Conservation (phyloP, 495 filamentous ascomycete genomes). For the Penicillium coprophilum region DNA sequence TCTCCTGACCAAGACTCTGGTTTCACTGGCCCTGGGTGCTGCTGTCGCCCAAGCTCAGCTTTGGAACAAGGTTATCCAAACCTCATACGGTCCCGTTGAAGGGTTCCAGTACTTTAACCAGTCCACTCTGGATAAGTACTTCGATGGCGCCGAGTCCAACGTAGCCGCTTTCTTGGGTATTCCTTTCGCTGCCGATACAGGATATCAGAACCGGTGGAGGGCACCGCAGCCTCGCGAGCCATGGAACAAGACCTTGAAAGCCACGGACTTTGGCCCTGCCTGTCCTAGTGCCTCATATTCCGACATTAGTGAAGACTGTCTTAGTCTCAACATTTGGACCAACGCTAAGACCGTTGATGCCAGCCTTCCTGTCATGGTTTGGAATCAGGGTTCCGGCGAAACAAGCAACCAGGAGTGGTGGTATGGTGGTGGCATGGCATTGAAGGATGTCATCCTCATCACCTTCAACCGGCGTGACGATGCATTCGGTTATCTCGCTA, state of each 20-base stretch:
- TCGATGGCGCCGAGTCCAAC: constrained; percentile 48
- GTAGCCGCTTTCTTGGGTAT: constrained; percentile 39
- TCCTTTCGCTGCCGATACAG: constrained; percentile 31
- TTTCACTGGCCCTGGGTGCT: constrained; percentile 19
- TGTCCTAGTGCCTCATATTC: constrained; percentile 20
- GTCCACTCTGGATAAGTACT: constrained; percentile 28
- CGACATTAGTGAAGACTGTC: constrained; percentile 32
- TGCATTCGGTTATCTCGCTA: constrained; percentile 65
- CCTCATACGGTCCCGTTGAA: constrained; percentile 27
- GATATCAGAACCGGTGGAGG: constrained; percentile 33
- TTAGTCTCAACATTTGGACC: constrained; percentile 35
- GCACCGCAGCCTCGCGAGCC: constrained; percentile 25
- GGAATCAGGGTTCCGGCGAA: constrained; percentile 33
- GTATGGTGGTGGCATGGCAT: constrained; percentile 32
- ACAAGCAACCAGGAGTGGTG: constrained; percentile 25
- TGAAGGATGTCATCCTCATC: constrained; percentile 57
- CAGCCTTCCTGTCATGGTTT: constrained; percentile 33
- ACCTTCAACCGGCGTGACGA: constrained; percentile 73
- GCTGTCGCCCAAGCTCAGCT: constrained; percentile 22
- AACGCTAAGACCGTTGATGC: constrained; percentile 24
- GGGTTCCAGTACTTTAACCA: constrained; percentile 34
- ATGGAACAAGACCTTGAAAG: constrained; percentile 30
- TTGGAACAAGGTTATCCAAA: constrained; percentile 28
- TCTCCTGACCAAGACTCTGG: constrained; percentile 13
- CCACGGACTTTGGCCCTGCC: constrained; percentile 21